Evolutionary conservation across 1,284 basidiomycete genomes (phyloP).

Genomic region (Sutorius eximius): DNA sequence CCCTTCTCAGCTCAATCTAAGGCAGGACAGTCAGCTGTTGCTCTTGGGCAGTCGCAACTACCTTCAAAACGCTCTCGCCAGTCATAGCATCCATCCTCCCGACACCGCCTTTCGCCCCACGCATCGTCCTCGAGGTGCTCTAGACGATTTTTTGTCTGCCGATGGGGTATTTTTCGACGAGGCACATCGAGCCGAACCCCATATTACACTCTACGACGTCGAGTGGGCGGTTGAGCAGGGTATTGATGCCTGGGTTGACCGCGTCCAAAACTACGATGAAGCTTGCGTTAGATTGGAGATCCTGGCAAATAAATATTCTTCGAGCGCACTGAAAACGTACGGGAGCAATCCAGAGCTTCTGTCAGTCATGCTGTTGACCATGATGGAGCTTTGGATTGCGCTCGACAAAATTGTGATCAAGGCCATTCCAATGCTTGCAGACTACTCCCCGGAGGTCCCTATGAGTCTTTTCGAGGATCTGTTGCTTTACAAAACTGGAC

Average conservation of each 20-base stretch:
- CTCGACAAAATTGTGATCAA: constrained; percentile 40
- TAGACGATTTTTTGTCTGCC: constrained; percentile 19
- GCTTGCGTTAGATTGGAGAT: constrained; percentile 20
- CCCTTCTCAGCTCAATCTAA: constrained; percentile 27
- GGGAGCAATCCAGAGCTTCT: constrained; percentile 38
- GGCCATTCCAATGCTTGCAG: constrained; percentile 36
- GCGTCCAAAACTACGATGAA: not conserved
- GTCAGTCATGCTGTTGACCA: constrained; percentile 45
- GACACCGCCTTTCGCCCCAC: constrained; percentile 12
- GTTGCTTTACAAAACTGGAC: constrained; percentile 34
- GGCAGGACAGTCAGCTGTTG: constrained; percentile 30
- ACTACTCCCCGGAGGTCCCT: constrained; percentile 47
- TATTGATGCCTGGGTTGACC: constrained; percentile 34
- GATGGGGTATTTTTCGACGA: constrained; percentile 10
- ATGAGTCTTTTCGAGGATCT: constrained; percentile 38
- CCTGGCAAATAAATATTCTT: constrained; percentile 31
- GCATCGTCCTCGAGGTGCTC: constrained; percentile 1
- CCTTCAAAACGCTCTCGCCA: constrained; percentile 12
- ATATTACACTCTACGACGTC: constrained; percentile 35
- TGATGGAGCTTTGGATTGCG: constrained; percentile 44
- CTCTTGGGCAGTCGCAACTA: constrained; percentile 29
- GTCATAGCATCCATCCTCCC: not conserved
- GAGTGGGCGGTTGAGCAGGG: constrained; percentile 29
- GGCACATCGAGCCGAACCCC: constrained; percentile 8
- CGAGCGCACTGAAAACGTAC: constrained; percentile 30